Evolutionary conservation across 164 flowering plant species (phyloP).

Genomic region (Liriodendron chinense): DNA sequence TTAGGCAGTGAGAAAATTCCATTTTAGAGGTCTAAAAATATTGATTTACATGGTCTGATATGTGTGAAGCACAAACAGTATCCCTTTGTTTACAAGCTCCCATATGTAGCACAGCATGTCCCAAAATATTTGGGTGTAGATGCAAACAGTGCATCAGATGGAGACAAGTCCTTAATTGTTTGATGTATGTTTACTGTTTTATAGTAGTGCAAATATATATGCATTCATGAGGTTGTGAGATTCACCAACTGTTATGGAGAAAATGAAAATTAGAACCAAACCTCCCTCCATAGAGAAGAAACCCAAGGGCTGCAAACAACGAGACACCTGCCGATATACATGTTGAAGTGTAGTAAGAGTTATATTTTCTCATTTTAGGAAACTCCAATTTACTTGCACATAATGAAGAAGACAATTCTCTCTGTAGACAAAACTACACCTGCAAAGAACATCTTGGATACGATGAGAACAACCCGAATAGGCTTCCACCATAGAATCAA

Average conservation of each 20-base stretch:
- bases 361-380: not conserved
- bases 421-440: slow-evolving; percentile 30
- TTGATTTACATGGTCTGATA: not conserved
- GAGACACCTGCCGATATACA: slow-evolving; percentile 65
- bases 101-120: not conserved
- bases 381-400: not conserved
- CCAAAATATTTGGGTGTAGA: not conserved
- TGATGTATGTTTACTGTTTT: too few species aligned
- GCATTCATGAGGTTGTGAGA: not conserved
- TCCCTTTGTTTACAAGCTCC: not conserved
- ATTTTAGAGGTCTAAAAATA: not conserved
- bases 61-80: not conserved
- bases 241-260: not conserved
- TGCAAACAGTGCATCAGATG: not conserved
- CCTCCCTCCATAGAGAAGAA: slow-evolving; percentile 98
- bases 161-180: not conserved
- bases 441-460: slow-evolving; percentile 92
- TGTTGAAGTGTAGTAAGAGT: slow-evolving; percentile 8
- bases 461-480: slow-evolving; percentile 35
- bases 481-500: slow-evolving; percentile 88
- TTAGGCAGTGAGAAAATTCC: not conserved
- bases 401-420: not conserved
- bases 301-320: slow-evolving; percentile 87
- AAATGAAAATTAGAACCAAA: slow-evolving; percentile 18
- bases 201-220: too few species aligned